Base-by-base conservation (phyloP, 805 yeast genomes). In the Metschnikowia cerradonensis region DNA sequence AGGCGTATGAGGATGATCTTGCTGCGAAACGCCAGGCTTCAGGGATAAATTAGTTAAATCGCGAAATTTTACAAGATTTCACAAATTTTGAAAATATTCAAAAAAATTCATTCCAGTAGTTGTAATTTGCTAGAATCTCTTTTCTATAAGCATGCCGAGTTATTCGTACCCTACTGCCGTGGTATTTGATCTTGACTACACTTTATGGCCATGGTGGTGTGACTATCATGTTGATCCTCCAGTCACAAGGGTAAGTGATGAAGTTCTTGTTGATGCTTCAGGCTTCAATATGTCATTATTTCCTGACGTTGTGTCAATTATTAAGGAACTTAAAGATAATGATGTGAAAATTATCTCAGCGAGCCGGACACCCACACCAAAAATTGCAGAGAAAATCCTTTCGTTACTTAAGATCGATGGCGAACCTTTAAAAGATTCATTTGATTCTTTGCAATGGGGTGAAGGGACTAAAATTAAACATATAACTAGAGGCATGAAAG, bases 181-280 rank as follows among this genome's bases (percentile, higher is more conserved):
- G 10, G 90, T 86, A 0, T 84, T 86, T 62, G 94, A 86, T 57
- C 67, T 86, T 40, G 94, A 86, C 63, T 86, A 82, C 60, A 86
- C 94, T 0, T 66, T 86, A 33, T 86, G 94, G 94, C 91, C 87
- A 47, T 82, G 84, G 54, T 86, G 91, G 91, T 86, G 91, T 65
- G 91, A 86, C 59, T 85, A 89, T 0, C 91, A 86, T 60, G 73
- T 87, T 19, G 64, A 72, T 2, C 68, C 80, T 6, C 91, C 91
- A 2, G 23, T 64, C 6, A 54, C 49, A 39, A 39, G 49, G 2
- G 43, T 50, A 1, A 45, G 67, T 14, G 67, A 67, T 11, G 59
- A 65, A 14, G 60, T 66, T 3, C 71, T 84, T 2, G 67, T 72
- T 1, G 92, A 86, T 59, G 67, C 71, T 45, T 63, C 72, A 51